These are phyloP conservation scores for Hyphopichia homilentoma DNA, from an alignment of 805 yeast genomes.

Conservation along the genomic window DNA sequence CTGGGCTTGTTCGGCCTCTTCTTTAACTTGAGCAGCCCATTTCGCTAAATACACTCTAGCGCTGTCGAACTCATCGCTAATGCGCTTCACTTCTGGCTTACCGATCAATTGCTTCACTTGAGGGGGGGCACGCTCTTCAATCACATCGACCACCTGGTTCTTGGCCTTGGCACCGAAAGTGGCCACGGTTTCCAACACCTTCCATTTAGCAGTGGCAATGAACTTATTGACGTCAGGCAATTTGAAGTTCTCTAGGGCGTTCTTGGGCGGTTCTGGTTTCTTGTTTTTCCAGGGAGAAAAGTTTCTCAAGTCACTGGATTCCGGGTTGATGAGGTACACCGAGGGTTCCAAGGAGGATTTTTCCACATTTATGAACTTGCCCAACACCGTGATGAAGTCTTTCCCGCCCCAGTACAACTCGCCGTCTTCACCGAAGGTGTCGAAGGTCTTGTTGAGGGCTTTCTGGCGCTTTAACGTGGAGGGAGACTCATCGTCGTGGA, in stretches of 20 bases:
- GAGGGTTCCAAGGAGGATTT: constrained; percentile 69
- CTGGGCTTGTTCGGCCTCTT: constrained; percentile 71
- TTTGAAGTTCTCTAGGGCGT: constrained; percentile 14
- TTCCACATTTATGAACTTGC: constrained; percentile 56
- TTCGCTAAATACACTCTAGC: constrained; percentile 91
- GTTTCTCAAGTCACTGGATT: constrained; percentile 57
- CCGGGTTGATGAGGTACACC: constrained; percentile 75
- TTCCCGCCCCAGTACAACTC: constrained; percentile 88
- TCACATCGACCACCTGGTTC: constrained; percentile 58
- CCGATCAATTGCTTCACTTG: constrained; percentile 55
- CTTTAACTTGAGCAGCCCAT: constrained; percentile 94
- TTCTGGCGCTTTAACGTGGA: constrained; percentile 65
- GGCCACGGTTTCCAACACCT: constrained; percentile 78
- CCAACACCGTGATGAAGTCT: constrained; percentile 59
- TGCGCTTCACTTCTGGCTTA: constrained; percentile 74
- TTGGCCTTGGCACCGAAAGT: constrained; percentile 53
- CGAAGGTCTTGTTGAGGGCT: constrained; percentile 59
- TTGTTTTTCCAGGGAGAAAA: constrained; percentile 39
- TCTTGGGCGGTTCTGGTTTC: constrained; percentile 3
- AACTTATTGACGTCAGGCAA: constrained; percentile 44
- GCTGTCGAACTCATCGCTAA: constrained; percentile 89
- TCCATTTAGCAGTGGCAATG: constrained; percentile 77
- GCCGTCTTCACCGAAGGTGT: constrained; percentile 60
- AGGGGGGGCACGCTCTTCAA: constrained; percentile 61
- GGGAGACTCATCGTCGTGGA: constrained; percentile 86